Conservation (phyloP, 768 basidiomycete genomes). For the Dentipellis fragilis region DNA sequence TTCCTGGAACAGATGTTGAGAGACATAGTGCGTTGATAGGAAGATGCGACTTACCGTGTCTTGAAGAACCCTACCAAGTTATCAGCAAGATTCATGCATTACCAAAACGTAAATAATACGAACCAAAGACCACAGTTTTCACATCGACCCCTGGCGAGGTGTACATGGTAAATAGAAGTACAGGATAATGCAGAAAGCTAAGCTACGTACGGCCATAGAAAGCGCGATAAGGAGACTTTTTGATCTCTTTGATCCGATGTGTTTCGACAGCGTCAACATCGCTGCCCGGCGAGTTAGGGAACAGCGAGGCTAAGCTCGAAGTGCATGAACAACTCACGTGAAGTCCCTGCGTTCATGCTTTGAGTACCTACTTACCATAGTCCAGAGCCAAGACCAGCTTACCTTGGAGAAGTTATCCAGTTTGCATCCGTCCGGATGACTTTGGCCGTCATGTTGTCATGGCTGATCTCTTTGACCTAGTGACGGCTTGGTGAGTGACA, state of each 20-base stretch:
- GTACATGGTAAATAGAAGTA: background rate
- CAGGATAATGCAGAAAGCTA: constrained; percentile 1
- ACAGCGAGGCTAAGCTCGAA: background rate
- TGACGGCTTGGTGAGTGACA: background rate
- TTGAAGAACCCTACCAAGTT: constrained; percentile 64
- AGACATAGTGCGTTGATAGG: background rate
- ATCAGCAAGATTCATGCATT: background rate
- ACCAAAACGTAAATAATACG: constrained; percentile 13
- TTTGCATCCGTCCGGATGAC: constrained; percentile 69
- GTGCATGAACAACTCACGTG: constrained; percentile 38
- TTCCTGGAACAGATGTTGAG: constrained; percentile 29
- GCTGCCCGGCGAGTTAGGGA: constrained; percentile 26
- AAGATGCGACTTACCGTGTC: constrained; percentile 36
- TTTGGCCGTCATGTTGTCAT: constrained; percentile 65
- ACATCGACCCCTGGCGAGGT: constrained; percentile 47
- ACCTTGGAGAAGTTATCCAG: constrained; percentile 73
- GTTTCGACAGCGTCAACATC: constrained; percentile 73
- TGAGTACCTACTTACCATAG: background rate
- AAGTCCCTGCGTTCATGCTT: constrained; percentile 44
- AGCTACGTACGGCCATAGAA: constrained; percentile 62
- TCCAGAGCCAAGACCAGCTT: background rate
- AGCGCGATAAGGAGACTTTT: constrained; percentile 40
- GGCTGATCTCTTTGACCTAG: constrained; percentile 74
- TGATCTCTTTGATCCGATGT: constrained; percentile 59
- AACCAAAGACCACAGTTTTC: constrained; percentile 66